These are phyloP conservation scores for Sporisorium graminicola DNA, from an alignment of 1,284 basidiomycete species.

Conservation along the genomic window DNA sequence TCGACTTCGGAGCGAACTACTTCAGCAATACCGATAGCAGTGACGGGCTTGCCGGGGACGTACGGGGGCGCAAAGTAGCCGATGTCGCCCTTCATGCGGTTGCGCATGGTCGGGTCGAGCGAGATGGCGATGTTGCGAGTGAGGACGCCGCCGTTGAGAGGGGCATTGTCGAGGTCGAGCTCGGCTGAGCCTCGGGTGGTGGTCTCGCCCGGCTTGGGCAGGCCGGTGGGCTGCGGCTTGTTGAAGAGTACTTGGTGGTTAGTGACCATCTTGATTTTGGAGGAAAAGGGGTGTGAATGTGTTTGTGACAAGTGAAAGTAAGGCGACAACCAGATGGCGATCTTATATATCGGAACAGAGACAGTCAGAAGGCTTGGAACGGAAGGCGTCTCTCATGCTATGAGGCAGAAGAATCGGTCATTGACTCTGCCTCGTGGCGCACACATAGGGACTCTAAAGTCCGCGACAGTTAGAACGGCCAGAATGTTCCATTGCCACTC, in stretches of 20 bases:
- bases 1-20: conserved; percentile 36
- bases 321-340: background rate
- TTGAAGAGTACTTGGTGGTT: conserved; percentile 55
- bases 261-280: conserved; percentile 48
- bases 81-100: conserved; percentile 50
- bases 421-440: no score
- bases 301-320: background rate
- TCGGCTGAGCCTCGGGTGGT: conserved; percentile 24
- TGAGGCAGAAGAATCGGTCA: no score
- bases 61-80: conserved; percentile 47
- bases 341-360: no score
- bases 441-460: no score
- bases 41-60: conserved; percentile 30
- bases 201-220: conserved; percentile 45
- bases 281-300: background rate
- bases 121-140: conserved; percentile 51
- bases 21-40: conserved; percentile 45
- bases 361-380: no score
- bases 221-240: conserved; percentile 36
- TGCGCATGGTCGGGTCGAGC: conserved; percentile 55
- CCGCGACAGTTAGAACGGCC: no score
- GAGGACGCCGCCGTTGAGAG: conserved; percentile 46
- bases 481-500: no score
- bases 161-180: conserved; percentile 42
- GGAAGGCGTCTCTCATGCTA: no score